Evolutionary conservation across 345 rosid species (phyloP).

Genomic region (Tarenaya hassleriana): DNA sequence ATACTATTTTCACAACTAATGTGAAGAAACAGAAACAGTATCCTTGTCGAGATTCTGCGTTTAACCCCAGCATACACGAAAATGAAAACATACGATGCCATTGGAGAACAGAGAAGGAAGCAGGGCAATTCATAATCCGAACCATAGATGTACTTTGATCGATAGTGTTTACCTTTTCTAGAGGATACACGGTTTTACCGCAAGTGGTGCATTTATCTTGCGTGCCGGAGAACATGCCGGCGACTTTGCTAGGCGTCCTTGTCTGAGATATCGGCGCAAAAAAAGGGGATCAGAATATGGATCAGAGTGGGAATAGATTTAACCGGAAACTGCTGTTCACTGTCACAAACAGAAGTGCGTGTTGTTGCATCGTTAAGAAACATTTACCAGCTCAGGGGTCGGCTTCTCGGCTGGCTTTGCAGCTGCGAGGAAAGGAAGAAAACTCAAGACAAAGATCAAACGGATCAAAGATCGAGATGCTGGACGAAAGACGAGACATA

Average conservation of each 20-base stretch:
- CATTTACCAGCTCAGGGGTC: constrained; percentile 31
- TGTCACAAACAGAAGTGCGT: neutral
- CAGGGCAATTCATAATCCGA: neutral
- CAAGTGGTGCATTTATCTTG: constrained; percentile 74
- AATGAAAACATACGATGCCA: neutral
- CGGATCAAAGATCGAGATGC: neutral
- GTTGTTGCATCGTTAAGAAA: neutral
- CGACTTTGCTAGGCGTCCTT: constrained; percentile 65
- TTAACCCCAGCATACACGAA: neutral
- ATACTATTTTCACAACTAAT: neutral
- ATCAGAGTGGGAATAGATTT: neutral
- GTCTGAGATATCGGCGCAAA: constrained; percentile 38
- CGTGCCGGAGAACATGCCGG: constrained; percentile 72
- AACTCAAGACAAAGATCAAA: neutral
- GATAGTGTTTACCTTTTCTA: constrained; percentile 55
- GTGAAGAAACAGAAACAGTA: constrained; percentile 3
- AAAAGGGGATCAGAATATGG: constrained; percentile 4
- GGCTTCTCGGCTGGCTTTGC: constrained; percentile 42
- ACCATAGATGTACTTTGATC: neutral
- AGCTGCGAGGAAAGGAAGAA: constrained; percentile 29
- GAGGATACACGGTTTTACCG: constrained; percentile 69
- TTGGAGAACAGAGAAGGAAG: neutral
- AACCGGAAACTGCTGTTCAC: neutral
- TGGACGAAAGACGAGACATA: constrained; percentile 20
- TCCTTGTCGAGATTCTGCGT: too few species aligned